These are phyloP conservation scores for Pouteria campechiana DNA, from an alignment of 179 eudicot species.

Conservation along the genomic window DNA sequence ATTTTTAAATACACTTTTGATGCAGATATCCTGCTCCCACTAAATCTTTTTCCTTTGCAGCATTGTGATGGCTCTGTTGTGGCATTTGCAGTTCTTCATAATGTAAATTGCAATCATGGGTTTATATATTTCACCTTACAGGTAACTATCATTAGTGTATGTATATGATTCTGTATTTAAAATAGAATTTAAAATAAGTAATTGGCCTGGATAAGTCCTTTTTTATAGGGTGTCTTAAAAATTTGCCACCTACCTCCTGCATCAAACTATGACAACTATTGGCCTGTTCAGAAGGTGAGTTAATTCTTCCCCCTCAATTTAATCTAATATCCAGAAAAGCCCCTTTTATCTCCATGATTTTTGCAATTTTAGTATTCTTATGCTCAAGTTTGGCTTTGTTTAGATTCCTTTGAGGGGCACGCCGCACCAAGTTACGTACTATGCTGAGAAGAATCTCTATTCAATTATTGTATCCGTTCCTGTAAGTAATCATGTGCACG, in stretches of 20 bases:
- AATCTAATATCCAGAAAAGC: neutral
- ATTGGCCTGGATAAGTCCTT: too few relatives aligned
- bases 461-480: constrained; percentile 86
- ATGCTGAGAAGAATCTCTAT: constrained; percentile 92
- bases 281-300: constrained; percentile 91
- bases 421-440: constrained; percentile 97
- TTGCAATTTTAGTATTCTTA: constrained; percentile 1
- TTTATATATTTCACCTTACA: constrained; percentile 79
- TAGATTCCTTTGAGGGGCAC: constrained; percentile 93
- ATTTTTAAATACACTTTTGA: too few relatives aligned
- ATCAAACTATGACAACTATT: constrained; percentile 71
- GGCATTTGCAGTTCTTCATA: constrained; percentile 95
- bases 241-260: constrained; percentile 81
- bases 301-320: neutral
- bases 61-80: constrained; percentile 86
- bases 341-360: neutral
- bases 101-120: constrained; percentile 94
- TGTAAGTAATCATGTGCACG: too few relatives aligned
- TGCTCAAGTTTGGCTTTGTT: constrained; percentile 11
- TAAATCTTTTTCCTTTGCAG: constrained; percentile 30
- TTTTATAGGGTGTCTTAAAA: constrained; percentile 69
- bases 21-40: too few relatives aligned
- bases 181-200: too few relatives aligned
- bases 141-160: too few relatives aligned
- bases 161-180: too few relatives aligned